phyloP scores from a whole-genome alignment of 2,329 filamentous ascomycete species.

The Colletotrichum eleusines region DNA sequence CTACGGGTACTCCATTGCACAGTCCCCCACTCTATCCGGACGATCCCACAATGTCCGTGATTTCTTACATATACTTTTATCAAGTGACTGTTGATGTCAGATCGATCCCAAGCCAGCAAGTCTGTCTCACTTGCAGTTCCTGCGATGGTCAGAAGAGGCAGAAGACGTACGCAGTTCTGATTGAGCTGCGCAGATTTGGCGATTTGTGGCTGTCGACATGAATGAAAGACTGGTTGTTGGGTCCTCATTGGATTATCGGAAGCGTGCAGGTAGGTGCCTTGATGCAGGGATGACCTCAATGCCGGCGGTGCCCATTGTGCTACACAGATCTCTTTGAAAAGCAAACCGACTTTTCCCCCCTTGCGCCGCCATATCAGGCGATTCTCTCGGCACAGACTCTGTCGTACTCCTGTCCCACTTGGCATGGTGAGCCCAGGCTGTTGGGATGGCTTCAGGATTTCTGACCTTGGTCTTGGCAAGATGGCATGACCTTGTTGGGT shows the following conservation, averaged over 20 bases:
- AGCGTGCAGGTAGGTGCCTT: slow-evolving; percentile 30
- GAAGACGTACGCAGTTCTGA: not conserved
- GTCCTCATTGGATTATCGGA: slow-evolving; percentile 1
- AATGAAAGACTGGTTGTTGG: not conserved
- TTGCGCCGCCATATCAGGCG: not conserved
- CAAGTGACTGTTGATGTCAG: not conserved
- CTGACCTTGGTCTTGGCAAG: too few relatives aligned
- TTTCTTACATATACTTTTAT: not conserved
- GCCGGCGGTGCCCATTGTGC: not conserved
- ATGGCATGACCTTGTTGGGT: not conserved
- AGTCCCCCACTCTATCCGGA: not conserved
- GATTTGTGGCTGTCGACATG: not conserved
- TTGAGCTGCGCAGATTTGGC: too few relatives aligned
- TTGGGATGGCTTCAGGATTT: not conserved
- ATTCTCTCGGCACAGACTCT: slow-evolving; percentile 4
- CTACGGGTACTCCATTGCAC: not conserved
- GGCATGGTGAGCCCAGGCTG: not conserved
- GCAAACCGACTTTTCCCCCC: not conserved
- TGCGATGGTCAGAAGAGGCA: not conserved
- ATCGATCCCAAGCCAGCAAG: slow-evolving; percentile 13
- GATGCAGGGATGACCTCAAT: slow-evolving; percentile 29
- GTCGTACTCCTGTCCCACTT: slow-evolving; percentile 7
- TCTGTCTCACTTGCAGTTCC: slow-evolving; percentile 5
- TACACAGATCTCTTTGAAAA: not conserved
- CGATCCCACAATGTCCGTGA: too few relatives aligned